phyloP scores from a whole-genome alignment of 2,329 filamentous ascomycete genomes.

The Aspergillus quadricinctus region DNA sequence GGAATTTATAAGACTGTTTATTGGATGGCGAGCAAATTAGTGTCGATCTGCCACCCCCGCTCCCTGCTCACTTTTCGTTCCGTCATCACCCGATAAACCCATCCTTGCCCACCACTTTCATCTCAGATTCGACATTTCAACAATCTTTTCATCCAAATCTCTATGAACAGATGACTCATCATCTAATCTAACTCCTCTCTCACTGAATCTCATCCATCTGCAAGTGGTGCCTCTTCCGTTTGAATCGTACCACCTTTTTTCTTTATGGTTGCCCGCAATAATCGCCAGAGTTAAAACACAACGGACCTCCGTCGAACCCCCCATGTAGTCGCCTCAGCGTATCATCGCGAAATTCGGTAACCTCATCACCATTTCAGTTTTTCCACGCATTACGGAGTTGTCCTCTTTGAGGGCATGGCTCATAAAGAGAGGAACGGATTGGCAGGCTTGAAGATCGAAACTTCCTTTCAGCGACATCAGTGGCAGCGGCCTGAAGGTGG shows the following conservation, averaged over 20 bases:
- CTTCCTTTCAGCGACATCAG: conserved; percentile 28
- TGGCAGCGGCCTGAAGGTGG: conserved; percentile 23
- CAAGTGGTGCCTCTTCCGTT: neutral
- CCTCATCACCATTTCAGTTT: neutral
- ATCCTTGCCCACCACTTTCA: conserved; percentile 8
- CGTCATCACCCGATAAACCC: conserved; percentile 10
- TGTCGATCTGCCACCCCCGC: conserved; percentile 9
- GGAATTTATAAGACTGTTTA: neutral
- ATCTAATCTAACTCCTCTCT: neutral
- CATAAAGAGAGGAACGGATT: conserved; percentile 31
- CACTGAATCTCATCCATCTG: neutral
- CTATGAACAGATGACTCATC: neutral
- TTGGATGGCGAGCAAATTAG: neutral
- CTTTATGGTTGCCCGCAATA: neutral
- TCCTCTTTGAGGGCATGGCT: conserved; percentile 34
- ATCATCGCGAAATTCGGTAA: neutral
- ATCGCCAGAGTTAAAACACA: neutral
- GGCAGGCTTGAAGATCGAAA: conserved; percentile 38
- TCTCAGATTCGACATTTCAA: conserved; percentile 4
- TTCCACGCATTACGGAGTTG: conserved; percentile 11
- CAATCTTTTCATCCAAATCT: neutral
- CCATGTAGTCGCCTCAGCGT: neutral
- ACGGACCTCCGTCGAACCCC: neutral
- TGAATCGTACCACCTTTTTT: neutral
- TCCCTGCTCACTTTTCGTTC: conserved; percentile 4